phyloP scores from a whole-genome alignment of 805 yeast genomes.

The Candida pseudoglaebosa region DNA sequence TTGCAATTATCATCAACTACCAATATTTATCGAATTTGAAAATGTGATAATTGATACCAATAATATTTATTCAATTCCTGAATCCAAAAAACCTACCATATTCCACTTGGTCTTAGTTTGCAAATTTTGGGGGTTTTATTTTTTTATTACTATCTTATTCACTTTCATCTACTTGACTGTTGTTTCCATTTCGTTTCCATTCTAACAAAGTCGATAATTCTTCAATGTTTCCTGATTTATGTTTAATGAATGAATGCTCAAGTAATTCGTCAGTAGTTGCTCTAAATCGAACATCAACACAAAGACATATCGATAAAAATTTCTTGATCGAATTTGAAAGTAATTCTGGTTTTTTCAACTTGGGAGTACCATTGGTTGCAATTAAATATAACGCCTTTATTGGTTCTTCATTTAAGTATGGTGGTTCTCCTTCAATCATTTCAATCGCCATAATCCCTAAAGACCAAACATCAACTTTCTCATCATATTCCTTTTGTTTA shows the following conservation, averaged over 20 bases:
- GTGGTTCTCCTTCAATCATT: constrained; percentile 86
- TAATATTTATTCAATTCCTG: too few species aligned
- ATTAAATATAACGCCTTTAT: constrained; percentile 70
- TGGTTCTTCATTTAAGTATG: constrained; percentile 77
- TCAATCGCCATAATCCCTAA: constrained; percentile 83
- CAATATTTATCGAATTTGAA: too few species aligned
- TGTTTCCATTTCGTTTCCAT: constrained; percentile 30
- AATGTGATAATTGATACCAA: too few species aligned
- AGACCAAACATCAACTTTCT: constrained; percentile 81
- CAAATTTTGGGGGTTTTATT: too few species aligned
- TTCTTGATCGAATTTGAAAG: constrained; percentile 75
- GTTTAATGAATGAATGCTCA: constrained; percentile 65
- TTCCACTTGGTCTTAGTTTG: too few species aligned
- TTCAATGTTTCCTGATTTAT: constrained; percentile 54
- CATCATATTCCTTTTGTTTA: constrained; percentile 73
- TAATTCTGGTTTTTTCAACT: constrained; percentile 61
- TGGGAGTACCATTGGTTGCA: constrained; percentile 80
- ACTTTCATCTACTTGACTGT: constrained; percentile 2
- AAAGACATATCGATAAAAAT: constrained; percentile 84
- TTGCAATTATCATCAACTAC: too few species aligned
- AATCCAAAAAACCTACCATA: too few species aligned
- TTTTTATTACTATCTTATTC: constrained; percentile 8
- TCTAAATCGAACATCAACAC: constrained; percentile 90
- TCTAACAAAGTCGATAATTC: constrained; percentile 59
- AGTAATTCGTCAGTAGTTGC: constrained; percentile 87